Evolutionary conservation across 371 early-diverging fungal species (phyloP), one percentile per base, ranked within the genome.

Genomic region (Saksenaea vasiformis): DNA sequence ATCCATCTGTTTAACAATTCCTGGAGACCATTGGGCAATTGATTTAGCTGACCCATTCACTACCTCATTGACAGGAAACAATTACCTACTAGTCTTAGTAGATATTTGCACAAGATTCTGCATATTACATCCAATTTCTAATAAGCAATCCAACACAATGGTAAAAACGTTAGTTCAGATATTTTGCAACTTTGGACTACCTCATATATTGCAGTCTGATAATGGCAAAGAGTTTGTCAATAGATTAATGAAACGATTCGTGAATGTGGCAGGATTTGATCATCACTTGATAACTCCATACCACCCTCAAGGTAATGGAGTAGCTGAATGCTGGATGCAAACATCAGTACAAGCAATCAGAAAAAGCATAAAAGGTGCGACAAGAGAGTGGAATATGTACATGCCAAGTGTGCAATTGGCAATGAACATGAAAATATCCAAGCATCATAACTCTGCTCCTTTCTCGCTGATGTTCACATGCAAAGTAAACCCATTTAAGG

Each of bases 221-320:
- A 70, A 70, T 61, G 71, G 73, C 1, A 56, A 36, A 26, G 70
- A 76, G 63, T 73, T 66, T 36, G 60, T 44, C 0, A 70, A 73
- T 53, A 9, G 5, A 7, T n/a, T 69, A 15, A 58, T 64, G 41
- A 22, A 17, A 24, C 9, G 1, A 1, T 17, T 73, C 9, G 22
- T 51, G 3, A 17, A 64, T 9, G 17, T n/a, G 1, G 14, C 56
- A 10, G 61, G 65, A 0, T 69, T 77, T 26, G 66, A 77, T 3
- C 56, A 62, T 15, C 17, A 69, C 13, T 54, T 56, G 13, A 51
- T 62, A 9, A 58, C 70, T 0, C 36, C 72, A 14, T 73, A 73
- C 53, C 59, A 71, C 35, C 68, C 69, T 1, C 22, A 60, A 34
- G 69, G 54, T 4, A 79, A 79, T 63, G 76, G 70, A 10, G 51